Evolutionary conservation across 148 eudicot genomes (phyloP).

Genomic region (Rhododendron vialii): DNA sequence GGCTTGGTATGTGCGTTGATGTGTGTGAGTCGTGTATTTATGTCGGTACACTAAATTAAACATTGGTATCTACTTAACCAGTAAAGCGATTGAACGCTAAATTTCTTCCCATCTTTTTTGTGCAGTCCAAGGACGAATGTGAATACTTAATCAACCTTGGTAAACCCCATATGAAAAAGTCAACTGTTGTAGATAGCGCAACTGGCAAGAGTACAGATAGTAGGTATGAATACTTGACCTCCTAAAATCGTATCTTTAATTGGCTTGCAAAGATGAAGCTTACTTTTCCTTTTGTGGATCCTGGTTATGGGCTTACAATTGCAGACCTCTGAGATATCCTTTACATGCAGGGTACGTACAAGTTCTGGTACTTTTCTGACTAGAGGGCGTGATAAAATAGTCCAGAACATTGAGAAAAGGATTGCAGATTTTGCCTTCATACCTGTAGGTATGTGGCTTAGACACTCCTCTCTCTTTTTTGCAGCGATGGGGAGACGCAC

Average conservation of each 20-base stretch:
- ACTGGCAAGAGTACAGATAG: conserved; percentile 92
- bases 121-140: conserved; percentile 85
- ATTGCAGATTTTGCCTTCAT: conserved; percentile 89
- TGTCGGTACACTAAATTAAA: not conserved
- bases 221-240: conserved; percentile 39
- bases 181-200: conserved; percentile 74
- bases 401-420: conserved; percentile 69
- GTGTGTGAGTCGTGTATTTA: not conserved
- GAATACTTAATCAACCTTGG: conserved; percentile 83
- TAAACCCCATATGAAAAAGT: conserved; percentile 82
- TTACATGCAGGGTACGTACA: conserved; percentile 68
- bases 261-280: not conserved
- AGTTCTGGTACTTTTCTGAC: conserved; percentile 89
- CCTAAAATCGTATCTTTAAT: conserved; percentile 7
- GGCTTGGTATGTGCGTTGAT: not conserved
- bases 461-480: not conserved
- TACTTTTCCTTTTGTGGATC: not conserved
- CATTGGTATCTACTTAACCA: not conserved
- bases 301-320: not conserved
- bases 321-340: not conserved
- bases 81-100: not conserved
- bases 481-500: not conserved
- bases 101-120: not conserved
- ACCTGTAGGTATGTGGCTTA: conserved; percentile 66
- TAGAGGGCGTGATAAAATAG: conserved; percentile 71